phyloP scores from a whole-genome alignment of 148 eudicot genomes.

The Camellia sinensis region DNA sequence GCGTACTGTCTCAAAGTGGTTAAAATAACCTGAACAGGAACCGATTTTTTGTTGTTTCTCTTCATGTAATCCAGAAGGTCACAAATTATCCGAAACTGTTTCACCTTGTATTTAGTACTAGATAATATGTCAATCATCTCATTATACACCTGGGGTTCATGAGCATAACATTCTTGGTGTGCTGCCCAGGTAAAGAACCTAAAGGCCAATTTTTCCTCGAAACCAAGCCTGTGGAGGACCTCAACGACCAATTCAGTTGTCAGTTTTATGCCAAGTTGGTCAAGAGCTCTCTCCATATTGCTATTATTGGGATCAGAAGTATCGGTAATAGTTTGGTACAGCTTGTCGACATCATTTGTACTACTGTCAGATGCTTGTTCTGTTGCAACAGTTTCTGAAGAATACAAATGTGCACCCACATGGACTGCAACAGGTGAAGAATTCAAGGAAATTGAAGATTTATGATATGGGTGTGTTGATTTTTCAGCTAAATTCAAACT shows the following conservation, averaged over 20 bases:
- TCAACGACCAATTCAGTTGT: conserved; percentile 60
- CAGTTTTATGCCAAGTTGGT: conserved; percentile 32
- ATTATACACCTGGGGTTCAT: conserved; percentile 67
- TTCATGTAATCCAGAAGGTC: conserved; percentile 90
- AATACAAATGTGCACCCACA: not conserved
- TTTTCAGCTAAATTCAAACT: not conserved
- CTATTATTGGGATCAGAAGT: conserved; percentile 32
- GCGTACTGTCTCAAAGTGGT: conserved; percentile 61
- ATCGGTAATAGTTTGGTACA: conserved; percentile 40
- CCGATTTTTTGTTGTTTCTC: conserved; percentile 54
- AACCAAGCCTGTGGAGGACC: conserved; percentile 57
- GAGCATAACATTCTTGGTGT: conserved; percentile 53
- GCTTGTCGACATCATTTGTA: conserved; percentile 30
- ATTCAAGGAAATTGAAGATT: not conserved
- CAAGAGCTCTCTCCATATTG: conserved; percentile 55
- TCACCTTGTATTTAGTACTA: conserved; percentile 64
- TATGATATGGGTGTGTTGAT: not conserved
- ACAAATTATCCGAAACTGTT: conserved; percentile 73
- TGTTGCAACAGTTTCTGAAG: conserved; percentile 1
- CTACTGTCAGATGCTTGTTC: conserved; percentile 11
- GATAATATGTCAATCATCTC: conserved; percentile 89
- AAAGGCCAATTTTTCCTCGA: conserved; percentile 76
- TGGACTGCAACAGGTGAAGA: not conserved
- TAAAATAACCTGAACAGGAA: conserved; percentile 68
- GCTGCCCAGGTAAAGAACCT: conserved; percentile 95